A percentile compares a stretch with the other conserved stretches of the same genome.
Conservation (phyloP, 257 asterid species). For the Solanum sparsipilum region DNA sequence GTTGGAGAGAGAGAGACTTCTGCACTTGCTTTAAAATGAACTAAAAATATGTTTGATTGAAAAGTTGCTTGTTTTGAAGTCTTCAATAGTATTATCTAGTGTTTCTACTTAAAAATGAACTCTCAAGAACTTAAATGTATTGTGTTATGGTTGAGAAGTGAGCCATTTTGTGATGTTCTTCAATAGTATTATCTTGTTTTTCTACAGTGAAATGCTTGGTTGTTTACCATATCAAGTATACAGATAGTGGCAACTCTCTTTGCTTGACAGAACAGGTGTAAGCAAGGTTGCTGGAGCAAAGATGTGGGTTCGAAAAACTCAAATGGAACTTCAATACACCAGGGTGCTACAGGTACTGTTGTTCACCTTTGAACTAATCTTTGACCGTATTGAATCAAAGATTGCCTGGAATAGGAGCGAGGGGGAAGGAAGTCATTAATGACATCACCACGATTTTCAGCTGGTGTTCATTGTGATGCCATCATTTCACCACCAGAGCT, state of each 20-base stretch:
- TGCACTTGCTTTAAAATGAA: neutral
- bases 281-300: slow-evolving; percentile 22
- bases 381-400: slow-evolving; percentile 26
- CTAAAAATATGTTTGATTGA: neutral
- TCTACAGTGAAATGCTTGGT: slow-evolving; percentile 28
- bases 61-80: neutral
- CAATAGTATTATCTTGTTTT: slow-evolving; percentile 9
- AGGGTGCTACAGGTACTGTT: slow-evolving; percentile 24
- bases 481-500: slow-evolving; percentile 10
- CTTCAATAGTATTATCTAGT: neutral
- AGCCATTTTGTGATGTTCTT: neutral
- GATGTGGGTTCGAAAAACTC: slow-evolving; percentile 18
- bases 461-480: slow-evolving; percentile 8
- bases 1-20: neutral
- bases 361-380: slow-evolving; percentile 36
- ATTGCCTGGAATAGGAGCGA: slow-evolving; percentile 8
- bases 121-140: neutral
- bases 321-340: slow-evolving; percentile 21
- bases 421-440: slow-evolving; percentile 25
- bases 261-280: slow-evolving; percentile 24
- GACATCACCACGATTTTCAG: slow-evolving; percentile 34
- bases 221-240: slow-evolving; percentile 31
- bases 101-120: neutral
- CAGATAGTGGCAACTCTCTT: slow-evolving; percentile 25
- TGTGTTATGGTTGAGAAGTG: neutral